These are phyloP conservation scores for Aspergillus ostianus DNA, from an alignment of 495 filamentous ascomycete genomes.

Conservation along the genomic window DNA sequence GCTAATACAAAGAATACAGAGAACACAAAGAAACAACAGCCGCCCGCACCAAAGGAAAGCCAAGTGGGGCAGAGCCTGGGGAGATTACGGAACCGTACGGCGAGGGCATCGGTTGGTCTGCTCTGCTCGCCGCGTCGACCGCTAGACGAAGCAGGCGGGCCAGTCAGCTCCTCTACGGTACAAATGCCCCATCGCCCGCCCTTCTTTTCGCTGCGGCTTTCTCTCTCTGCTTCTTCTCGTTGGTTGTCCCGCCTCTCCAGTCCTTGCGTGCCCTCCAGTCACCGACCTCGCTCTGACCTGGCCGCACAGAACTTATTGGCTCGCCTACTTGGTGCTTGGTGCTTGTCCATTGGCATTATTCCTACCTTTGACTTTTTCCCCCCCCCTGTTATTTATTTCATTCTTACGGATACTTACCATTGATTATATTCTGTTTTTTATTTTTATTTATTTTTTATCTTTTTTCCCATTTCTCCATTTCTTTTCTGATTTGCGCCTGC, in stretches of 20 bases:
- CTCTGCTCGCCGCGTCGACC: conserved; percentile 18
- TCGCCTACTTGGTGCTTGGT: background rate
- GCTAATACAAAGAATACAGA: no score
- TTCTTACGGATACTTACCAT: no score
- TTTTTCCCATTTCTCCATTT: conserved; percentile 6
- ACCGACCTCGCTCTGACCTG: conserved; percentile 18
- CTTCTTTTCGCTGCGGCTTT: conserved; percentile 40
- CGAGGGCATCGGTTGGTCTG: conserved; percentile 17
- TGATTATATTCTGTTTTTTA: no score
- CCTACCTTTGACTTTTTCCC: no score
- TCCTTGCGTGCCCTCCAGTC: conserved; percentile 30
- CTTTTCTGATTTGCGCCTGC: background rate
- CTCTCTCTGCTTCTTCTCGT: conserved; percentile 47
- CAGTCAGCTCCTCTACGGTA: conserved; percentile 35
- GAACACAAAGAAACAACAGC: no score
- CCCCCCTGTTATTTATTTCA: background rate
- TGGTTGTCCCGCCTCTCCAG: conserved; percentile 41
- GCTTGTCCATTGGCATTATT: background rate
- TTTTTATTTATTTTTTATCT: no score
- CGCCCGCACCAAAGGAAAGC: background rate
- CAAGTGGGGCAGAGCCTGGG: conserved; percentile 19
- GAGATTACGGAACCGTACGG: conserved; percentile 20
- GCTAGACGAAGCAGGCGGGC: conserved; percentile 20
- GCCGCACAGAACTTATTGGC: conserved; percentile 29
- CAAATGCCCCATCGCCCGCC: conserved; percentile 51